A percentile compares a stretch with the other conserved stretches of the same genome.
phyloP scores from a whole-genome alignment of 768 basidiomycete genomes.

The Hericium coralloides region DNA sequence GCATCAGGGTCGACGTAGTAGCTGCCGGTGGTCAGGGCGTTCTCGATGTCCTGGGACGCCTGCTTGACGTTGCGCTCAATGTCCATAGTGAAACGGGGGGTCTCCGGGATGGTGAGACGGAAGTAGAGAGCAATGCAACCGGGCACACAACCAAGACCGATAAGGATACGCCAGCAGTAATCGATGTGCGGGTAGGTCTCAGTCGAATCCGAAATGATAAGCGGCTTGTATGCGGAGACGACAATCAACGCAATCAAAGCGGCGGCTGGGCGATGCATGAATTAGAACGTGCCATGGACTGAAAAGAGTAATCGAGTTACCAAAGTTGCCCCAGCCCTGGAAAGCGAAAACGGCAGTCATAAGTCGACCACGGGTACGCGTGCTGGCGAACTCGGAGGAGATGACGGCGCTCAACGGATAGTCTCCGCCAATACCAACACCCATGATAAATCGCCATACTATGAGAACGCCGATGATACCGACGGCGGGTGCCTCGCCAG shows the following conservation, averaged over 20 bases:
- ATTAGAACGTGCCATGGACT: not conserved
- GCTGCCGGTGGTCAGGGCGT: conserved; percentile 45
- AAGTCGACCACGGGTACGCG: conserved; percentile 68
- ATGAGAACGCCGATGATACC: conserved; percentile 68
- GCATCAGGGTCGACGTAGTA: conserved; percentile 46
- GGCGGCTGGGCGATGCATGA: conserved; percentile 33
- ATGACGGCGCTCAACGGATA: conserved; percentile 84
- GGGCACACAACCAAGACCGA: conserved; percentile 82
- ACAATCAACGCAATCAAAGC: conserved; percentile 58
- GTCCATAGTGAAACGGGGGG: conserved; percentile 89
- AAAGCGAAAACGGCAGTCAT: conserved; percentile 85
- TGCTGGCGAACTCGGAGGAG: conserved; percentile 81
- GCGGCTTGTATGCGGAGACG: conserved; percentile 57
- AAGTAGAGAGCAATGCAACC: conserved; percentile 79
- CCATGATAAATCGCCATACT: conserved; percentile 80
- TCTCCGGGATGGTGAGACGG: conserved; percentile 89
- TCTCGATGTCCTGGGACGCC: conserved; percentile 64
- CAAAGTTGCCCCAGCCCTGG: conserved; percentile 84
- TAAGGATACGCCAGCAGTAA: conserved; percentile 77
- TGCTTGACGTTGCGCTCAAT: conserved; percentile 76
- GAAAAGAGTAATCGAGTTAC: conserved; percentile 28
- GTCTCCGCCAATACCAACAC: conserved; percentile 83
- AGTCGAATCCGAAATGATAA: conserved; percentile 38
- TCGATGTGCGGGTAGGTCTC: conserved; percentile 47
- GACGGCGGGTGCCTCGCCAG: conserved; percentile 57